These are phyloP conservation scores for Talaromyces atroroseus DNA, from an alignment of 2,329 filamentous ascomycete species.

Conservation along the genomic window DNA sequence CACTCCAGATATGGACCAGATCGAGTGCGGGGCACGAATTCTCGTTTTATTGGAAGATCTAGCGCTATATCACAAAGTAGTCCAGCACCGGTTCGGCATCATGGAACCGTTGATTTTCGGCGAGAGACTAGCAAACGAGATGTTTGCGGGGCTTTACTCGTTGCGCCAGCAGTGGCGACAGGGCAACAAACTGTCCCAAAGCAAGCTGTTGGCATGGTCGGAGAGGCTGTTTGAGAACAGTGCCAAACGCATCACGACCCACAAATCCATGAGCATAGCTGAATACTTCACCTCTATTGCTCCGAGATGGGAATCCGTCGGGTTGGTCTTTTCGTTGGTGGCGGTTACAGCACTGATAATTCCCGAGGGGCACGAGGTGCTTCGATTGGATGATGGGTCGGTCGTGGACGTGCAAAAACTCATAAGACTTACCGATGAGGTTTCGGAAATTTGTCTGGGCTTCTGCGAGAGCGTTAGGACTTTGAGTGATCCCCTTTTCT, in stretches of 20 bases:
- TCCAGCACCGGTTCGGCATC: conserved; percentile 1
- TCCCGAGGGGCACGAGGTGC: conserved; percentile 10
- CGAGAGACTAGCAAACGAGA: neutral
- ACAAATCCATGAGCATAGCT: conserved; percentile 11
- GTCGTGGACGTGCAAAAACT: conserved; percentile 15
- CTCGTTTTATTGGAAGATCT: conserved; percentile 10
- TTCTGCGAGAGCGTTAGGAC: conserved; percentile 16
- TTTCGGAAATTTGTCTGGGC: conserved; percentile 17
- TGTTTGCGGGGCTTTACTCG: neutral
- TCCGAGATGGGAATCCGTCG: conserved; percentile 18
- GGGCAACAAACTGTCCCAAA: conserved; percentile 4
- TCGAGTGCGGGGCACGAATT: conserved; percentile 10
- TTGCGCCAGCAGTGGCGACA: conserved; percentile 9
- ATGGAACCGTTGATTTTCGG: conserved; percentile 11
- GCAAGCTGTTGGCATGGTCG: conserved; percentile 14
- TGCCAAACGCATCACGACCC: conserved; percentile 8
- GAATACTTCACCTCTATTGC: conserved; percentile 16
- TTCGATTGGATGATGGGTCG: conserved; percentile 9
- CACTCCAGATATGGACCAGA: conserved; percentile 7
- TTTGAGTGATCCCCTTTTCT: conserved; percentile 17
- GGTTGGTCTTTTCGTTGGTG: conserved; percentile 14
- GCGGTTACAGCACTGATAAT: conserved; percentile 17
- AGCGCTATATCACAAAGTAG: conserved; percentile 3
- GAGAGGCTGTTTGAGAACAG: conserved; percentile 17
- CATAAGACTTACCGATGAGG: conserved; percentile 12